Conservation (phyloP, 1,139 yeast species). For the Groenewaldozyma auringiensis region DNA sequence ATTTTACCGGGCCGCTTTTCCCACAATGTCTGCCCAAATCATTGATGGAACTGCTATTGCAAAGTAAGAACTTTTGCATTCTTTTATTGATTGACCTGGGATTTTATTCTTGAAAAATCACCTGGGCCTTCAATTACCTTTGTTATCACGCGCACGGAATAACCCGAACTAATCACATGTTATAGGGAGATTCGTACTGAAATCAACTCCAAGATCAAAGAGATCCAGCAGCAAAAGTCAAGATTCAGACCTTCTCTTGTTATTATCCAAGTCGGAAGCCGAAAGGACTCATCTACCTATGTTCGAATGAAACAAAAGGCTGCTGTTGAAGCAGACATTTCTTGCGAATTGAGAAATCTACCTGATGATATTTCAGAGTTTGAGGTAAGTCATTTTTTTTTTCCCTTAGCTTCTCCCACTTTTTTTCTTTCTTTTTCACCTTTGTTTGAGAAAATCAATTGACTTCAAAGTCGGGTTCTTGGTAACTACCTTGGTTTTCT, state of each 20-base stretch:
- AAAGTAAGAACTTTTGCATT: slow-evolving; percentile 28
- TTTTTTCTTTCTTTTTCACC: no score
- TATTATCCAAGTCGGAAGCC: slow-evolving; percentile 81
- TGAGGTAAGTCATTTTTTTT: slow-evolving; percentile 20
- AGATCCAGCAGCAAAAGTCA: slow-evolving; percentile 46
- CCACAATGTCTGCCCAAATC: slow-evolving; percentile 23
- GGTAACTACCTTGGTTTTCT: no score
- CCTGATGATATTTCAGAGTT: slow-evolving; percentile 44
- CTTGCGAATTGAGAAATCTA: slow-evolving; percentile 59
- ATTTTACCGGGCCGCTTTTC: not conserved
- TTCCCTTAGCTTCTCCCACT: no score
- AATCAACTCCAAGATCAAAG: slow-evolving; percentile 43
- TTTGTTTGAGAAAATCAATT: no score
- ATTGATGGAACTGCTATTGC: slow-evolving; percentile 69
- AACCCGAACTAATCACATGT: slow-evolving; percentile 1
- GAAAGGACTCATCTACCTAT: slow-evolving; percentile 91
- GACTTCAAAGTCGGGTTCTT: no score
- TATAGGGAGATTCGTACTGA: slow-evolving; percentile 25
- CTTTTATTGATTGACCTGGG: not conserved
- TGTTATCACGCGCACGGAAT: not conserved
- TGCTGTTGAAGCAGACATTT: slow-evolving; percentile 71
- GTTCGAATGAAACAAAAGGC: slow-evolving; percentile 93
- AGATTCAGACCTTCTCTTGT: slow-evolving; percentile 70
- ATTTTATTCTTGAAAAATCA: not conserved
- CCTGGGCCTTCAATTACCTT: not conserved